These are phyloP conservation scores for Coniochaeta prunicola DNA, from an alignment of 2,329 filamentous ascomycete genomes.

Conservation along the genomic window DNA sequence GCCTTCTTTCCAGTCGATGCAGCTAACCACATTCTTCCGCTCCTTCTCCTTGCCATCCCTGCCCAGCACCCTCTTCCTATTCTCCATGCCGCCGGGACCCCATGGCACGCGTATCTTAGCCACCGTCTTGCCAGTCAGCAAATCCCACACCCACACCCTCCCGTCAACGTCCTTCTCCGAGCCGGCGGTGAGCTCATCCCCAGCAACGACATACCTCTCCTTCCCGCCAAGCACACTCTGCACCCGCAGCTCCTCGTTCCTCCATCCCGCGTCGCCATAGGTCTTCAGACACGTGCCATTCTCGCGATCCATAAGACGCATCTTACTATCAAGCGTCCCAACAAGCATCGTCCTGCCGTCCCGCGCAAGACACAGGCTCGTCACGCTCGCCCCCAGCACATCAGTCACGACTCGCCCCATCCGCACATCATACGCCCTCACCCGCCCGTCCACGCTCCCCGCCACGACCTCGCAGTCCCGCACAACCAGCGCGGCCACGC, in stretches of 20 bases:
- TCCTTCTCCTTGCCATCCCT: constrained; percentile 54
- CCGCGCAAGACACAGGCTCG: constrained; percentile 61
- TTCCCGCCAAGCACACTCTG: constrained; percentile 67
- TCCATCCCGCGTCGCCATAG: constrained; percentile 52
- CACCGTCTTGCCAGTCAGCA: constrained; percentile 63
- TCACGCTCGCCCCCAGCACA: constrained; percentile 64
- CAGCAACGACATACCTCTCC: constrained; percentile 72
- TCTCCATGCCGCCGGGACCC: constrained; percentile 42
- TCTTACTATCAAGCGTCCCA: constrained; percentile 64
- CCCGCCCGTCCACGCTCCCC: constrained; percentile 77
- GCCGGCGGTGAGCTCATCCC: constrained; percentile 57
- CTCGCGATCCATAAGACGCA: constrained; percentile 74
- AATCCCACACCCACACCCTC: constrained; percentile 73
- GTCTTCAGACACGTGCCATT: constrained; percentile 66
- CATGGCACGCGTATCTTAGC: constrained; percentile 54
- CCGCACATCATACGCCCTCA: constrained; percentile 75
- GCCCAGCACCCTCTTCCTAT: constrained; percentile 45
- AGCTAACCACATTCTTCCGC: constrained; percentile 53
- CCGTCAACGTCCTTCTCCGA: constrained; percentile 38
- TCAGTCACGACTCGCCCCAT: constrained; percentile 66
- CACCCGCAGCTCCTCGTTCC: constrained; percentile 66
- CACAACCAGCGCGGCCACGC: constrained; percentile 45
- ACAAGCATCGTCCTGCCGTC: constrained; percentile 71
- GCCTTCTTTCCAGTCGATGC: constrained; percentile 54
- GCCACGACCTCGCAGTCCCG: constrained; percentile 54